A percentile compares a stretch with the other conserved stretches of the same genome.
These are phyloP conservation scores for Casuarina equisetifolia DNA, from an alignment of 306 rosid species.

Conservation along the genomic window DNA sequence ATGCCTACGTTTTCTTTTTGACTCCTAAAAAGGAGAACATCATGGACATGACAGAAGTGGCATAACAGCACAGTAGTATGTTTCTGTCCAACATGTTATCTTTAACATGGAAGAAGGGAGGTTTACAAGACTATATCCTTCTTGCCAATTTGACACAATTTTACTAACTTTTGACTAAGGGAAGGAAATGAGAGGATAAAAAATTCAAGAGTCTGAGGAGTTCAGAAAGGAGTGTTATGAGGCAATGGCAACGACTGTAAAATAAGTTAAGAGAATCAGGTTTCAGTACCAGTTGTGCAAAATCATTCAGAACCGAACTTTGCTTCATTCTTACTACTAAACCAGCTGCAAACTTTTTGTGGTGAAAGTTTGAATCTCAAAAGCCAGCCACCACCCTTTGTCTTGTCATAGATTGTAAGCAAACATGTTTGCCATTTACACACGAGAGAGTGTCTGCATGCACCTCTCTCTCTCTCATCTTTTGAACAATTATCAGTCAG, in stretches of 20 bases:
- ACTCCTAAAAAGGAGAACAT: constrained; percentile 21
- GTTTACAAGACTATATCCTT: background rate
- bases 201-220: no score
- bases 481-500: constrained; percentile 28
- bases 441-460: constrained; percentile 5
- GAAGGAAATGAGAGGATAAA: no score
- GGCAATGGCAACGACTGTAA: no score
- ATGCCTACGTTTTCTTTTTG: constrained; percentile 52
- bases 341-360: background rate
- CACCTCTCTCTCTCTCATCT: constrained; percentile 8
- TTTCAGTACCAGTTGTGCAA: background rate
- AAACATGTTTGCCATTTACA: background rate
- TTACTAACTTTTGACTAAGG: no score
- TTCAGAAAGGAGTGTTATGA: no score
- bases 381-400: background rate
- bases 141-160: background rate
- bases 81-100: background rate
- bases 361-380: background rate
- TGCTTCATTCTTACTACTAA: background rate
- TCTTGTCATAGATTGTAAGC: background rate
- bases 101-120: constrained; percentile 17
- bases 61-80: background rate
- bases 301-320: background rate
- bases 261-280: no score
- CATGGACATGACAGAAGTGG: background rate